A percentile compares a stretch with the other conserved stretches of the same genome.
Evolutionary conservation across 495 filamentous ascomycete species (phyloP).

Genomic region (Xylaria flabelliformis): DNA sequence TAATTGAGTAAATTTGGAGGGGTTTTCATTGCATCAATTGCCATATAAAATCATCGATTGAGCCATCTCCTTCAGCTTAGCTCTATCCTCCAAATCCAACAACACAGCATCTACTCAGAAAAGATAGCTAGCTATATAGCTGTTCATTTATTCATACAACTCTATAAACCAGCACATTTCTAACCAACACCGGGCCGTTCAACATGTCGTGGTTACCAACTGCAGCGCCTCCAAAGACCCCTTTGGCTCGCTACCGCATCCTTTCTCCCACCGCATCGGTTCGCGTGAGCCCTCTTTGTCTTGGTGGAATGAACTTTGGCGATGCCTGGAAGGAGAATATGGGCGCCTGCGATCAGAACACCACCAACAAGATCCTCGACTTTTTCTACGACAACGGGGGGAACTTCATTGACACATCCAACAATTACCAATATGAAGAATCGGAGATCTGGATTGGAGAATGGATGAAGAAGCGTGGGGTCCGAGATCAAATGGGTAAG

Average conservation of each 20-base stretch:
- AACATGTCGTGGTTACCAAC: conserved; percentile 31
- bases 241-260: conserved; percentile 63
- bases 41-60: conserved; percentile 9
- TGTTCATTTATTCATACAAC: not conserved
- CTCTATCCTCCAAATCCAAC: not conserved
- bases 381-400: conserved; percentile 68
- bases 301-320: conserved; percentile 70
- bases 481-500: conserved; percentile 49
- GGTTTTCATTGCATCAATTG: not conserved
- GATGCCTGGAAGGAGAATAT: conserved; percentile 58
- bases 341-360: conserved; percentile 67
- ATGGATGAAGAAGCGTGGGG: conserved; percentile 65
- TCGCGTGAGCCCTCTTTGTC: conserved; percentile 64
- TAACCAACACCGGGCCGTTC: not conserved
- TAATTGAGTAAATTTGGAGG: not conserved
- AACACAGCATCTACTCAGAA: not conserved
- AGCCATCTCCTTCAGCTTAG: not conserved
- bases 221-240: conserved; percentile 51
- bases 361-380: conserved; percentile 69
- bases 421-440: conserved; percentile 72
- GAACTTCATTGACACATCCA: conserved; percentile 81
- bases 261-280: conserved; percentile 65
- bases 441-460: conserved; percentile 79
- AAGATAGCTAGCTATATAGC: not conserved
- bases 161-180: not conserved